Percentiles rank a stretch among this genome's conserved stretches.
Conservation (phyloP, 148 eudicot genomes). For the Nyssa sinensis region DNA sequence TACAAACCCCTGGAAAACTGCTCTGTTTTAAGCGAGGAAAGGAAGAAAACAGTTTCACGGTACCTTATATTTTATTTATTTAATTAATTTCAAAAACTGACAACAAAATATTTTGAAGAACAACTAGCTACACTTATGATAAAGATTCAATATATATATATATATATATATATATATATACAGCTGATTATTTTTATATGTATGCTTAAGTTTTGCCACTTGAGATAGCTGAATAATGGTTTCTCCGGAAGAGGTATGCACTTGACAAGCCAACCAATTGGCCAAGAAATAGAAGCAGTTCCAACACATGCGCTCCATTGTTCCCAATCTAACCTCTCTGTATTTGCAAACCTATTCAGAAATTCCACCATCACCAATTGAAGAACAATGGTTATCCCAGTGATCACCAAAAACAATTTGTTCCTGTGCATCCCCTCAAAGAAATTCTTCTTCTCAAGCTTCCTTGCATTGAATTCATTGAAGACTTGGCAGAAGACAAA, state of each 20-base stretch:
- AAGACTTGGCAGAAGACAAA: conserved; percentile 34
- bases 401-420: conserved; percentile 29
- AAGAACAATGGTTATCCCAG: conserved; percentile 26
- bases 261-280: conserved; percentile 30
- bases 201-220: neutral
- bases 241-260: conserved; percentile 29
- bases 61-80: no score
- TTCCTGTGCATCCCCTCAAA: conserved; percentile 33
- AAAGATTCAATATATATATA: no score
- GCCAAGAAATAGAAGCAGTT: conserved; percentile 29
- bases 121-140: no score
- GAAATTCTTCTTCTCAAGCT: conserved; percentile 37
- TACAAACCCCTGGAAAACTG: no score
- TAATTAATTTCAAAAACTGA: no score
- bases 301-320: conserved; percentile 33
- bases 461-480: conserved; percentile 32
- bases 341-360: conserved; percentile 32
- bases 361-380: conserved; percentile 40
- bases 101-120: no score
- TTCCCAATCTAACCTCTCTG: conserved; percentile 33
- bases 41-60: no score
- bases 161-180: no score
- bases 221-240: conserved; percentile 27
- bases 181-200: neutral
- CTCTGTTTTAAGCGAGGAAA: no score